Evolutionary conservation across 1,284 basidiomycete species (phyloP).

Genomic region (Termitomyces sp.): DNA sequence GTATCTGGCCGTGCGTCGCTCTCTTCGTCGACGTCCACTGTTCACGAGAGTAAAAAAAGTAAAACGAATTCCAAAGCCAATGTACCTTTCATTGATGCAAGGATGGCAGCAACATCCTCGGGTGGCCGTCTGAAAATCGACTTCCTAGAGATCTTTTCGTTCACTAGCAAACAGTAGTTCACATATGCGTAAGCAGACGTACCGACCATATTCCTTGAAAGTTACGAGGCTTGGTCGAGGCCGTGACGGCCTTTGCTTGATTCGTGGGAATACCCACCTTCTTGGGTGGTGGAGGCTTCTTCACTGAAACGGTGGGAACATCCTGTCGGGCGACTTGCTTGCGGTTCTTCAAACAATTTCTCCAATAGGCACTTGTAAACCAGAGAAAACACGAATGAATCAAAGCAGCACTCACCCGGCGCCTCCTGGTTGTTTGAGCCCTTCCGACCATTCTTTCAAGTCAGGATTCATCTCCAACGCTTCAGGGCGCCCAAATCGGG

Average conservation of each 20-base stretch:
- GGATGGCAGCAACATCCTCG: conserved; percentile 8
- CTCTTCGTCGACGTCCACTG: conserved; percentile 3
- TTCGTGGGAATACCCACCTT: neutral
- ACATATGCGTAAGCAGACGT: neutral
- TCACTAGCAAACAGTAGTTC: neutral
- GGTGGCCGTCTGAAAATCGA: conserved; percentile 9
- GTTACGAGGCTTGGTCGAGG: neutral
- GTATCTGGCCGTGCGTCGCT: too few species aligned
- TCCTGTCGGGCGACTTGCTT: conserved; percentile 14
- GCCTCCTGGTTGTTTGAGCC: conserved; percentile 46
- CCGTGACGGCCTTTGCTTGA: neutral
- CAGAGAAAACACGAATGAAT: neutral
- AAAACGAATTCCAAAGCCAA: neutral
- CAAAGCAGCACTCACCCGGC: conserved; percentile 40
- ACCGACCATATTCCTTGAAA: conserved; percentile 12
- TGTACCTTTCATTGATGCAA: conserved; percentile 16
- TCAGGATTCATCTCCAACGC: conserved; percentile 34
- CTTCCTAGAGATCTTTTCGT: conserved; percentile 6
- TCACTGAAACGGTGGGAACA: neutral
- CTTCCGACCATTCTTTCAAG: conserved; percentile 44
- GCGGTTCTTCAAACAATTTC: conserved; percentile 40
- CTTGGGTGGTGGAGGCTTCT: neutral
- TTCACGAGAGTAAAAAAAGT: neutral
- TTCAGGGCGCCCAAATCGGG: conserved; percentile 41
- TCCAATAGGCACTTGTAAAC: conserved; percentile 15